Evolutionary conservation across 78 protist genomes (phyloP).

Genomic region (Reticulomyxa filosa): DNA sequence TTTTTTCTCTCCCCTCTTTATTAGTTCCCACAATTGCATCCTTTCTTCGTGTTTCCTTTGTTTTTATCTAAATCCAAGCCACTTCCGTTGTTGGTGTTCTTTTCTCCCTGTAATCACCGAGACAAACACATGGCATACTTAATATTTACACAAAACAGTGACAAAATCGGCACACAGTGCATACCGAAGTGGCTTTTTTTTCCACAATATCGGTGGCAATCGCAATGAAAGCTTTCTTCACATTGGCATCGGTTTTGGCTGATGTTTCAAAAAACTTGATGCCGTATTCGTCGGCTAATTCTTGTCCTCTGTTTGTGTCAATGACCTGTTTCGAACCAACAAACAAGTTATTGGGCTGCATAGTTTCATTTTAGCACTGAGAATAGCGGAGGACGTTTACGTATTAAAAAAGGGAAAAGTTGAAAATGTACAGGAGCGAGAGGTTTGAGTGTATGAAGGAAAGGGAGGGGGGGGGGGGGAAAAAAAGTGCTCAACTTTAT

Average conservation of each 20-base stretch:
- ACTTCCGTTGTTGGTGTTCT: too few species aligned
- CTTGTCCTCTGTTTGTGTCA: not conserved
- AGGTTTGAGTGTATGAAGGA: not conserved
- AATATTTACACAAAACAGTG: too few species aligned
- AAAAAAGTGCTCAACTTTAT: too few species aligned
- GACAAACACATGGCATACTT: too few species aligned
- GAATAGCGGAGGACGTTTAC: not conserved
- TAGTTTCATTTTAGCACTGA: not conserved
- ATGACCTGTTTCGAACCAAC: not conserved
- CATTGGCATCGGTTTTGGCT: conserved; percentile 35
- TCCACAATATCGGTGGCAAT: not conserved
- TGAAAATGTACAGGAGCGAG: not conserved
- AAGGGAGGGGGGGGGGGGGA: too few species aligned
- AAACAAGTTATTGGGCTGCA: not conserved
- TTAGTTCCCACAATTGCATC: too few species aligned
- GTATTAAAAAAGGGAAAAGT: not conserved
- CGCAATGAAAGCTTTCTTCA: conserved; percentile 28
- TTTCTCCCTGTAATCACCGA: too few species aligned
- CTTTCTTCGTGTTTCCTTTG: too few species aligned
- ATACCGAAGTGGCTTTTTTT: too few species aligned
- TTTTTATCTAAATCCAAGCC: too few species aligned
- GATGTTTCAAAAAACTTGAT: conserved; percentile 28
- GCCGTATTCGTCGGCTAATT: conserved; percentile 39
- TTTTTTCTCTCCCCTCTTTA: too few species aligned
- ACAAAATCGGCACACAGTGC: too few species aligned